Evolutionary conservation across 306 rosid species (phyloP), one percentile per base, ranked within the genome.

Genomic region (Prunus mume): DNA sequence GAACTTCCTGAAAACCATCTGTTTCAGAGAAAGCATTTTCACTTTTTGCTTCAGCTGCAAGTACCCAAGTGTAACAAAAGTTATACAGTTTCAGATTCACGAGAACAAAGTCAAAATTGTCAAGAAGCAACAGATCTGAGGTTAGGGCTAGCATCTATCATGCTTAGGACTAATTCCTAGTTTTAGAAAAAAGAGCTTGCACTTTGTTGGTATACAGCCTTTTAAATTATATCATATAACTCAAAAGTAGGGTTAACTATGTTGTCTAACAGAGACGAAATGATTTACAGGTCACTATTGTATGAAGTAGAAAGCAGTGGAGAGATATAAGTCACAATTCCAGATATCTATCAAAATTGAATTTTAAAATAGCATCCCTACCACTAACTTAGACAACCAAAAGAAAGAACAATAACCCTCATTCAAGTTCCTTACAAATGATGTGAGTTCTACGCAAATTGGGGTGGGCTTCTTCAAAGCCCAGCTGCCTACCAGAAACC

Each of bases 1-100:
- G 78, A 80, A 65, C 84, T 85, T 89, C 99, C 68, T 84, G 89
- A 85, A 68, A 72, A 55, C 76, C 90, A 75, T 88, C 96, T 4
- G 65, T 61, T 25, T 61, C 65, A 61, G 41, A 60, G 3, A 60
- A 13, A 13, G 7, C 19, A 27, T 24, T 56, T 20, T 27, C 65
- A 61, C n/a, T 25, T 61, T 61, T 61, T 61, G 65, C 10, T 0
- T 14, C 65, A 61, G n/a, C 38, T 13, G 65, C 65, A 25, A 63
- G 68, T 28, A 85, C 10, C 72, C 77, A 63, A 71, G 78, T 71
- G 51, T 5, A 90, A 75, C 68, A 83, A 47, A 77, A 60, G 65
- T 50, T 22, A 70, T 61, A 46, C 71, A 69, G 25, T 65, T 75
- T 76, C 51, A 54, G 24, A 63, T 77, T 71, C 69, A 28, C 50